Evolutionary conservation across 2,329 filamentous ascomycete species (phyloP).

Genomic region (Paradendryphiella salina): DNA sequence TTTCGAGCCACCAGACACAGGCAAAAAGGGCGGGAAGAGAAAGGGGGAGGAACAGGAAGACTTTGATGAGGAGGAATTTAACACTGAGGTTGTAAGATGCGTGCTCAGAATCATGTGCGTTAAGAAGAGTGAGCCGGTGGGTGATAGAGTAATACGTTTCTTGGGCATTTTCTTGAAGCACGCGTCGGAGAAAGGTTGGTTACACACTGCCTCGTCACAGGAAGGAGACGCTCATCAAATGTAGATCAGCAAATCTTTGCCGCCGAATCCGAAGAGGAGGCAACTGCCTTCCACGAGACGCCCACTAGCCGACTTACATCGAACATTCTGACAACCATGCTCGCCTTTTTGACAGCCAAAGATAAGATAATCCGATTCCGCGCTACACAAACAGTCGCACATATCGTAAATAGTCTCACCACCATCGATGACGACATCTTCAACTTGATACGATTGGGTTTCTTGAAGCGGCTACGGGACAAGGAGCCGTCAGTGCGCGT

Average conservation of each 20-base stretch:
- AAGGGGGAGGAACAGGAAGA: constrained; percentile 57
- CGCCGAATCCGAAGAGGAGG: constrained; percentile 64
- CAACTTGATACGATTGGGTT: constrained; percentile 73
- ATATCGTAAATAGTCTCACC: constrained; percentile 90
- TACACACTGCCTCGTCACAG: neutral
- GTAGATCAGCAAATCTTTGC: constrained; percentile 40
- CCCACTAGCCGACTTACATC: constrained; percentile 79
- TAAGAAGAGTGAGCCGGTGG: constrained; percentile 88
- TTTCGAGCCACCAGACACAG: constrained; percentile 57
- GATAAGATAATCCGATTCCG: constrained; percentile 92
- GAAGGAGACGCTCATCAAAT: constrained; percentile 12
- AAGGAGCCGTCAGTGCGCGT: constrained; percentile 92
- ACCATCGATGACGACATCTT: constrained; percentile 92
- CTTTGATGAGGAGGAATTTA: constrained; percentile 85
- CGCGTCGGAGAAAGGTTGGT: constrained; percentile 61
- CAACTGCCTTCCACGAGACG: constrained; percentile 75
- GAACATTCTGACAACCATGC: constrained; percentile 70
- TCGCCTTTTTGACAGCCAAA: constrained; percentile 79
- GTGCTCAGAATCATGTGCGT: constrained; percentile 79
- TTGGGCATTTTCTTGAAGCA: constrained; percentile 82
- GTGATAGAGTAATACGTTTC: constrained; percentile 84
- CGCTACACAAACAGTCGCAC: constrained; percentile 84
- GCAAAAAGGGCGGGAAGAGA: constrained; percentile 50
- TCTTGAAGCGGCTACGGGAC: constrained; percentile 85
- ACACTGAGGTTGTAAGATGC: constrained; percentile 80